phyloP scores from a whole-genome alignment of 2,329 filamentous ascomycete species.

The Rhytidhysteron rufulum region DNA sequence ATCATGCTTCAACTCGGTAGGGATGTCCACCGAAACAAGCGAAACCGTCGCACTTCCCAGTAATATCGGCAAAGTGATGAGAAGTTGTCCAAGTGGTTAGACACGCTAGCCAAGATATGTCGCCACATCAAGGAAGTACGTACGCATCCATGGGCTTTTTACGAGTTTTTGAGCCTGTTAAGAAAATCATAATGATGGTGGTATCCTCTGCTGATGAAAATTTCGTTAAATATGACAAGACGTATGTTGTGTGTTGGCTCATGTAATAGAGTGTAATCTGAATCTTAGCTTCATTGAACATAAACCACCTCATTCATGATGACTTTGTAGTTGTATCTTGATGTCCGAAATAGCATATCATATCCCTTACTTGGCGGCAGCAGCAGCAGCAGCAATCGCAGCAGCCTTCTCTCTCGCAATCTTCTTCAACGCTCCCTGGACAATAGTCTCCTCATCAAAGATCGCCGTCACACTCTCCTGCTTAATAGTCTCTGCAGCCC shows the following conservation, averaged over 20 bases:
- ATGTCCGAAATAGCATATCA: no score
- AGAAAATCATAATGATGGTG: slow-evolving; percentile 14
- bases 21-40: slow-evolving; percentile 17
- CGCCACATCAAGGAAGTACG: no score
- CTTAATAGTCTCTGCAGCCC: slow-evolving; percentile 57
- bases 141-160: no score
- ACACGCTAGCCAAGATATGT: no score
- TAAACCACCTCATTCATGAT: background rate
- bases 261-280: no score
- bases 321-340: no score
- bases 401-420: slow-evolving; percentile 24
- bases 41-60: slow-evolving; percentile 25
- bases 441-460: slow-evolving; percentile 25
- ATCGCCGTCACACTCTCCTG: slow-evolving; percentile 61
- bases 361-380: no score
- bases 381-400: no score
- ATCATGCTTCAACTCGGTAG: slow-evolving; percentile 27
- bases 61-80: slow-evolving; percentile 9
- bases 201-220: slow-evolving; percentile 8
- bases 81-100: slow-evolving; percentile 3
- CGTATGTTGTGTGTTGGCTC: no score
- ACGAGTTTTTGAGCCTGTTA: no score
- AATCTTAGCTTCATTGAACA: no score
- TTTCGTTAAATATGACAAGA: background rate
- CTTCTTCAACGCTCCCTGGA: slow-evolving; percentile 17